These are phyloP conservation scores for Rosa persica DNA, from an alignment of 306 rosid species.

Conservation along the genomic window DNA sequence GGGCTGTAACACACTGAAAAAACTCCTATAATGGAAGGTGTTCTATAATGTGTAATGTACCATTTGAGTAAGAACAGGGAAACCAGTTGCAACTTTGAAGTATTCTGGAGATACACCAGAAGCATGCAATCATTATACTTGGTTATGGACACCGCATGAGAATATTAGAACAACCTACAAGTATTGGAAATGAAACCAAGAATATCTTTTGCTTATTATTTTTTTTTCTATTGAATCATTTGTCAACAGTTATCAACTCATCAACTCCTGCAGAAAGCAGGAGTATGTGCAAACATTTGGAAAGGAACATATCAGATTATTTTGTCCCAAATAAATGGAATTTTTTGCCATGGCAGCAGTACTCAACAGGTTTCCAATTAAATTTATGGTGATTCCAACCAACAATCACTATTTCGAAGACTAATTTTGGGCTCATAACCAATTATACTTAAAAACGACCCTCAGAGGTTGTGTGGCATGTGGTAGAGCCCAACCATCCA, in stretches of 20 bases:
- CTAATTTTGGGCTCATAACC: too few species aligned
- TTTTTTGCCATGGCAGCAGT: not conserved
- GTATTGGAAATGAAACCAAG: not conserved
- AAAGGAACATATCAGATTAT: not conserved
- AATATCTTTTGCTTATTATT: not conserved
- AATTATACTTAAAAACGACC: too few species aligned
- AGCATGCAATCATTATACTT: not conserved
- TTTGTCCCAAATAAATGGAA: not conserved
- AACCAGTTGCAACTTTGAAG: not conserved
- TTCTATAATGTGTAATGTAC: not conserved
- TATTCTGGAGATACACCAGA: not conserved
- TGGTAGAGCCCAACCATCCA: too few species aligned
- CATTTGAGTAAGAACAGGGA: not conserved
- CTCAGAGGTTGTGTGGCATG: too few species aligned
- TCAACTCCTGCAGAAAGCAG: not conserved
- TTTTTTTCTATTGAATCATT: not conserved
- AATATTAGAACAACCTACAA: too few species aligned
- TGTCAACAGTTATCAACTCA: not conserved
- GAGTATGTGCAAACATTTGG: not conserved
- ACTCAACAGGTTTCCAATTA: not conserved
- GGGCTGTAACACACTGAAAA: too few species aligned
- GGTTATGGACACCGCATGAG: too few species aligned
- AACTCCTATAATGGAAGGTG: too few species aligned
- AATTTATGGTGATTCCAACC: too few species aligned
- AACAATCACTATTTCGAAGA: too few species aligned